phyloP scores from a whole-genome alignment of 2,329 filamentous ascomycete genomes.

The Phaeomoniella chlamydospora region DNA sequence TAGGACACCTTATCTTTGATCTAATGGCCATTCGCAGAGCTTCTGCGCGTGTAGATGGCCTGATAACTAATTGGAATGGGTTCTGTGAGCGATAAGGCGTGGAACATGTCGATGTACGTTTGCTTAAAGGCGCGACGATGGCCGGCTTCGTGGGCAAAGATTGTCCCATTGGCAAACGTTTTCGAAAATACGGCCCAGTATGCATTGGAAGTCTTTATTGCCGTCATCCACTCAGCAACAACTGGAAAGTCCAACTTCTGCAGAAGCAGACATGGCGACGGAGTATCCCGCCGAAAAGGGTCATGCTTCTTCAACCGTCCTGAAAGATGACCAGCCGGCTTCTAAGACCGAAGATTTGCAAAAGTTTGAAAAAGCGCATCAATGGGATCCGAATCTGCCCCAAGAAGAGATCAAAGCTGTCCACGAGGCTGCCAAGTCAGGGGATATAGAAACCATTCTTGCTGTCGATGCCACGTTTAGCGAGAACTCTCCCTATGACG shows the following conservation, averaged over 20 bases:
- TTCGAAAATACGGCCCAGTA: no score
- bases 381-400: conserved; percentile 45
- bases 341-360: neutral
- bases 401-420: conserved; percentile 44
- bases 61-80: no score
- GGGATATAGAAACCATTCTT: conserved; percentile 43
- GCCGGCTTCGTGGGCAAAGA: no score
- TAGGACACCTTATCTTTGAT: no score
- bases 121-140: no score
- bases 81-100: no score
- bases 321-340: neutral
- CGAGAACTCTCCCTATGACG: conserved; percentile 49
- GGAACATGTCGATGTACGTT: no score
- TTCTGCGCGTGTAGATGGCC: no score
- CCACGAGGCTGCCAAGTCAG: conserved; percentile 36
- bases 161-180: no score
- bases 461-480: conserved; percentile 43
- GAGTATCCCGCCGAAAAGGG: neutral
- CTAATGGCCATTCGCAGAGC: no score
- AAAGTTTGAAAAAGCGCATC: conserved; percentile 9
- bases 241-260: neutral
- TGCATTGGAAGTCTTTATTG: neutral
- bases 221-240: neutral
- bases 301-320: neutral
- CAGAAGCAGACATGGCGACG: neutral